phyloP scores from a whole-genome alignment of 495 filamentous ascomycete species.

The Neurospora pannonica region DNA sequence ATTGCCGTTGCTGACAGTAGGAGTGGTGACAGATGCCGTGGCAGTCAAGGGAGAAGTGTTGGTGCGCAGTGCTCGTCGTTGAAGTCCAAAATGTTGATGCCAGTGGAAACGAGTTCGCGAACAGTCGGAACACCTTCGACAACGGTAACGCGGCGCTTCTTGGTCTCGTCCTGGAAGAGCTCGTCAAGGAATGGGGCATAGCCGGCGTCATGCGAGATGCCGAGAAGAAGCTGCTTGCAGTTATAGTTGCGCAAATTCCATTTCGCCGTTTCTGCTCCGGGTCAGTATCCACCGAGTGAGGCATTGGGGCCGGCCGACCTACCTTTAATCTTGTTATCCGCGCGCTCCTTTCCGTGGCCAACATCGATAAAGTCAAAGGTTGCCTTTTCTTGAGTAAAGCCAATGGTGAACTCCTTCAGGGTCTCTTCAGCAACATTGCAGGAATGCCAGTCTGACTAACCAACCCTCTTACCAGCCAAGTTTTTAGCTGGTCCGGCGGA shows the following conservation, averaged over 20 bases:
- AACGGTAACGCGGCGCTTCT: conserved; percentile 54
- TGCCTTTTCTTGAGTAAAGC: conserved; percentile 63
- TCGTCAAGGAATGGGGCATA: conserved; percentile 65
- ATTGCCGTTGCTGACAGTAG: not conserved
- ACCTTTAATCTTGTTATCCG: conserved; percentile 71
- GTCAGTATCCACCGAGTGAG: not conserved
- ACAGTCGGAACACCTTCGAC: conserved; percentile 68
- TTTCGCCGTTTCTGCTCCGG: conserved; percentile 44
- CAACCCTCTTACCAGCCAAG: no score
- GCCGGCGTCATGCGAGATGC: conserved; percentile 65
- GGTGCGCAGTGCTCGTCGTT: conserved; percentile 28
- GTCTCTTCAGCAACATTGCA: conserved; percentile 37
- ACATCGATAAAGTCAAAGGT: conserved; percentile 71
- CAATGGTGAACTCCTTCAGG: conserved; percentile 61
- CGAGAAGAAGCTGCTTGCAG: conserved; percentile 53
- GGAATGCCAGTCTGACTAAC: no score
- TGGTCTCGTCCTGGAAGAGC: conserved; percentile 43
- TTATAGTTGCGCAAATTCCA: conserved; percentile 62
- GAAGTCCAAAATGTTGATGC: conserved; percentile 51
- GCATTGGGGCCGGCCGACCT: not conserved
- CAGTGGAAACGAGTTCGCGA: conserved; percentile 48
- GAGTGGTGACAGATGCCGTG: not conserved
- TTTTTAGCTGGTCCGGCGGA: no score
- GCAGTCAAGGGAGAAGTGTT: not conserved
- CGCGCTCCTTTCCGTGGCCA: conserved; percentile 57